These are phyloP conservation scores for Lachancea dasiensis DNA, from an alignment of 805 yeast genomes.

Conservation along the genomic window DNA sequence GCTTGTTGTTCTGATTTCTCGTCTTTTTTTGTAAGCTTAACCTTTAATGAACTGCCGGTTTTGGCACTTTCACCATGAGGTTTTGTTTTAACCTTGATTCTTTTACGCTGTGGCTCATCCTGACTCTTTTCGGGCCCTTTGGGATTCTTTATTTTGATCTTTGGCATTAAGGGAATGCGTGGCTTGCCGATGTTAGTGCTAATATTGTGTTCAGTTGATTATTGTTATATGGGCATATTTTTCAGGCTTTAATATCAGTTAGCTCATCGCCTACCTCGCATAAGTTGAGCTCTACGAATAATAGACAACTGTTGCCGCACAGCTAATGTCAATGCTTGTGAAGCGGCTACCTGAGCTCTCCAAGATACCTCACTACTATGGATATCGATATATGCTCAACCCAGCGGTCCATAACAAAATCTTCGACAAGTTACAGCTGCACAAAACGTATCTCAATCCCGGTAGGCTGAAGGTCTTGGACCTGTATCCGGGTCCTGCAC, in stretches of 20 bases:
- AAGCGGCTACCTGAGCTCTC: slow-evolving; percentile 9
- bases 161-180: slow-evolving; percentile 17
- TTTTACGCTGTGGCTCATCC: slow-evolving; percentile 20
- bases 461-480: slow-evolving; percentile 49
- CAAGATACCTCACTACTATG: slow-evolving; percentile 20
- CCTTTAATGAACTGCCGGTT: slow-evolving; percentile 20
- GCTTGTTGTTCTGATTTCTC: slow-evolving; percentile 5
- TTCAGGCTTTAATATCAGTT: too few relatives aligned
- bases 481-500: slow-evolving; percentile 52
- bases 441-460: slow-evolving; percentile 30
- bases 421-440: slow-evolving; percentile 43
- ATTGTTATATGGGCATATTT: too few relatives aligned
- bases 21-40: slow-evolving; percentile 19
- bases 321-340: not conserved
- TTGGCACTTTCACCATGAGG: slow-evolving; percentile 8
- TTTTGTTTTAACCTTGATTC: slow-evolving; percentile 21
- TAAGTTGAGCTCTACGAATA: not conserved
- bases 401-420: slow-evolving; percentile 30
- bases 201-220: too few relatives aligned
- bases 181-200: too few relatives aligned
- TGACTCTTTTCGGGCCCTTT: slow-evolving; percentile 14
- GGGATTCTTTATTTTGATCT: slow-evolving; percentile 28
- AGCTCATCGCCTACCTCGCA: not conserved
- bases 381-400: slow-evolving; percentile 21
- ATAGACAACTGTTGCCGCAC: not conserved